phyloP scores from a whole-genome alignment of 1,284 basidiomycete genomes.

The Pascua sp. region DNA sequence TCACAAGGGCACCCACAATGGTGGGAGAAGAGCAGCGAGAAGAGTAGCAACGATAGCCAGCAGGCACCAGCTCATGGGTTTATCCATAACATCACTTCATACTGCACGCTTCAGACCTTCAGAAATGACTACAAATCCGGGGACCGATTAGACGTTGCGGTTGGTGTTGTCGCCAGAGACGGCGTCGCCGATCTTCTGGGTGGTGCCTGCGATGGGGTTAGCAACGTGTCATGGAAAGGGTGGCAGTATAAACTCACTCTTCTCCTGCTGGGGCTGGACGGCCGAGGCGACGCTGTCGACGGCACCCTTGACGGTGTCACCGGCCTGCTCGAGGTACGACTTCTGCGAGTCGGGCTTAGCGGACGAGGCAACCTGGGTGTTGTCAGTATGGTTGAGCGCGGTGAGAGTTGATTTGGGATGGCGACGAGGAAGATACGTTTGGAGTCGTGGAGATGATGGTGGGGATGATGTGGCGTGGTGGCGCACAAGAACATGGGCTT shows the following conservation, averaged over 20 bases:
- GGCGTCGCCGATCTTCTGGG: conserved; percentile 46
- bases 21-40: too few relatives aligned
- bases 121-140: too few relatives aligned
- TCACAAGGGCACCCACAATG: too few relatives aligned
- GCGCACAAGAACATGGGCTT: background rate
- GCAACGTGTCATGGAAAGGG: too few relatives aligned
- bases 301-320: conserved; percentile 39
- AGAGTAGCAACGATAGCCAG: too few relatives aligned
- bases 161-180: conserved; percentile 21
- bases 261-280: conserved; percentile 38
- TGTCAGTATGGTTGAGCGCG: background rate
- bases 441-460: background rate
- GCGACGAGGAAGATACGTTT: background rate
- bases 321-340: conserved; percentile 43
- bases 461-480: background rate
- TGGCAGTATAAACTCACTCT: conserved; percentile 10
- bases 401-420: background rate
- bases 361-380: conserved; percentile 24
- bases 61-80: too few relatives aligned
- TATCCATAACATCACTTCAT: too few relatives aligned
- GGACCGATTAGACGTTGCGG: conserved; percentile 9
- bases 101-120: too few relatives aligned
- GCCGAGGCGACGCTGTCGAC: conserved; percentile 41
- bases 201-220: conserved; percentile 17
- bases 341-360: conserved; percentile 48